Evolutionary conservation across 768 basidiomycete genomes (phyloP).

Genomic region (Rhizopogon salebrosus): DNA sequence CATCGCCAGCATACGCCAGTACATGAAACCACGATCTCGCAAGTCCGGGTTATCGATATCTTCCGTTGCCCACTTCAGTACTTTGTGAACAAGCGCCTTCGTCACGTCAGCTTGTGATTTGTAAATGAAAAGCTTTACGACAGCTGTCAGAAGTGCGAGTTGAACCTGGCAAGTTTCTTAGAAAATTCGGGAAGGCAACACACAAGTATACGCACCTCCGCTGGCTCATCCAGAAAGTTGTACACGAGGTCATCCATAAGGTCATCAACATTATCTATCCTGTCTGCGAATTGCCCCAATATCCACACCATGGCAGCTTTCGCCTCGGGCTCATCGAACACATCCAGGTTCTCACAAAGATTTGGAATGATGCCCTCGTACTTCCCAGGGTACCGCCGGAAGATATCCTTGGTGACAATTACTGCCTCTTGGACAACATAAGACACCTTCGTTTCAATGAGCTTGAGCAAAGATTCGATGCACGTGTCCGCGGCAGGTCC

Average conservation of each 20-base stretch:
- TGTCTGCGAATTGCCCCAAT: conserved; percentile 91
- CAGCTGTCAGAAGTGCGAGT: conserved; percentile 87
- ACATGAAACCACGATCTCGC: conserved; percentile 97
- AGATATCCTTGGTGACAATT: conserved; percentile 97
- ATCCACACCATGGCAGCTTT: conserved; percentile 99
- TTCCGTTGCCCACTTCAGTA: conserved; percentile 96
- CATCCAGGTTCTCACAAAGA: conserved; percentile 88
- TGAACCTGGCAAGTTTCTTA: conserved; percentile 62
- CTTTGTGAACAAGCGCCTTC: conserved; percentile 89
- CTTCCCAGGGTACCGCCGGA: conserved; percentile 92
- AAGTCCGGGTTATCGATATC: conserved; percentile 98
- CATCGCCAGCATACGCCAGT: conserved; percentile 95
- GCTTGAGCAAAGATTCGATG: conserved; percentile 77
- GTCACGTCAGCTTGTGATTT: conserved; percentile 78
- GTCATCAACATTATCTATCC: conserved; percentile 94
- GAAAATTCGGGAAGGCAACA: background rate
- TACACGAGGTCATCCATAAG: conserved; percentile 88
- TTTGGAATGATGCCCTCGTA: conserved; percentile 96
- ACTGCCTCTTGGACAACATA: conserved; percentile 98
- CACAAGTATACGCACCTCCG: conserved; percentile 57
- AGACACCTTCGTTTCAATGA: conserved; percentile 89
- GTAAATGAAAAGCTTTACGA: conserved; percentile 94
- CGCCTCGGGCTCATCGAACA: conserved; percentile 91
- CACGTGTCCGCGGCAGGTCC: conserved; percentile 83
- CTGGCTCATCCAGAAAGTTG: conserved; percentile 88